Evolutionary conservation across 2,329 filamentous ascomycete species (phyloP).

Genomic region (Pestalotiopsis sp.): DNA sequence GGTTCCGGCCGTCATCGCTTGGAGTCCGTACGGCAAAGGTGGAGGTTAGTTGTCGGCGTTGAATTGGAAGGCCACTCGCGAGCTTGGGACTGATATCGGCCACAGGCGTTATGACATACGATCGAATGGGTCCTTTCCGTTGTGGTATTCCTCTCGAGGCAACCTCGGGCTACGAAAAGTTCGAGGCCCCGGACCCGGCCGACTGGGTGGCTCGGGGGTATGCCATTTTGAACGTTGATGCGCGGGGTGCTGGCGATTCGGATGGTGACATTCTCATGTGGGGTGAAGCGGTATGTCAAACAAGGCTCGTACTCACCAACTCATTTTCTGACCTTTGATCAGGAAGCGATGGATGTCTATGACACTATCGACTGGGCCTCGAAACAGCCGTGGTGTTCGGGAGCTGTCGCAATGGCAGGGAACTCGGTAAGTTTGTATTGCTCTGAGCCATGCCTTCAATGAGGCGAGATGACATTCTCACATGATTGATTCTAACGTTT

Average conservation of each 20-base stretch:
- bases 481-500: no score
- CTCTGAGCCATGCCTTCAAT: no score
- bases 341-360: conserved; percentile 28
- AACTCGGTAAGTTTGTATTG: conserved; percentile 1
- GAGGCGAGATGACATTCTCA: no score
- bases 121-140: conserved; percentile 23
- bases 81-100: neutral
- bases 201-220: conserved; percentile 32
- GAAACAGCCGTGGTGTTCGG: conserved; percentile 28
- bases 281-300: conserved; percentile 18
- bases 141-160: conserved; percentile 1
- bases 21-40: conserved; percentile 31
- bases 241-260: conserved; percentile 28
- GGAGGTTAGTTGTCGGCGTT: conserved; percentile 3
- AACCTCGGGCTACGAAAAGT: conserved; percentile 17
- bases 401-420: conserved; percentile 19
- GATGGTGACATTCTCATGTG: conserved; percentile 28
- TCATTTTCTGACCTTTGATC: neutral
- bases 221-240: conserved; percentile 33
- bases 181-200: conserved; percentile 25
- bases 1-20: conserved; percentile 29
- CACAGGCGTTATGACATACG: conserved; percentile 18
- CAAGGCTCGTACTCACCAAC: neutral
- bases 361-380: conserved; percentile 26
- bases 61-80: no score